Conservation (phyloP, 2,329 filamentous ascomycete genomes). For the Alternaria sp. region DNA sequence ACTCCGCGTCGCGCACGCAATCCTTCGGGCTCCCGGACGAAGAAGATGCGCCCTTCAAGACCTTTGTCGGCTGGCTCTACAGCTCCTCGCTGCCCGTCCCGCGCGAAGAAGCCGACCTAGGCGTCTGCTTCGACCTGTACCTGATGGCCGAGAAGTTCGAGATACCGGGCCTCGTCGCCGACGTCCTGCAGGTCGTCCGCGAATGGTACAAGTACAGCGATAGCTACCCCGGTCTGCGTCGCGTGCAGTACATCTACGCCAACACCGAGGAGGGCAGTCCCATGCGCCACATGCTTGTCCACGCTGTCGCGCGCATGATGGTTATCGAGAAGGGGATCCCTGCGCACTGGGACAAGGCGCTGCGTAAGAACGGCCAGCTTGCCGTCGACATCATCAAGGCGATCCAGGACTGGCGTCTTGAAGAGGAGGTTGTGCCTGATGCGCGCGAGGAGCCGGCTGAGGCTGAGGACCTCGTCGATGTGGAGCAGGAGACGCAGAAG, state of each 20-base stretch:
- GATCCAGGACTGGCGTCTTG: constrained; percentile 62
- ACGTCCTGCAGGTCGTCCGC: constrained; percentile 58
- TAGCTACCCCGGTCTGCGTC: constrained; percentile 58
- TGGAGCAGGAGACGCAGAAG: constrained; percentile 46
- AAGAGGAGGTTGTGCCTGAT: constrained; percentile 58
- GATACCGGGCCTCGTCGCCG: constrained; percentile 55
- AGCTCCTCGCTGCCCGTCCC: constrained; percentile 54
- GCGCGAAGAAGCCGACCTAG: constrained; percentile 58
- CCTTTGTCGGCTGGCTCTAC: constrained; percentile 63
- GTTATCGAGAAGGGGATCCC: constrained; percentile 59
- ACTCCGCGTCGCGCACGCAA: constrained; percentile 36
- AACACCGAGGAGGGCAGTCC: constrained; percentile 56
- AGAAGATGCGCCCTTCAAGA: constrained; percentile 58
- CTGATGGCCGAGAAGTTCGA: constrained; percentile 61
- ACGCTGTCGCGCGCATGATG: constrained; percentile 58
- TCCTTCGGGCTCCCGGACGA: constrained; percentile 59
- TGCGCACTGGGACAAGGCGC: constrained; percentile 60
- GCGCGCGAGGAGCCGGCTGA: constrained; percentile 53
- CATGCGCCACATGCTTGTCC: constrained; percentile 59
- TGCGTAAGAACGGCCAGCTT: constrained; percentile 61
- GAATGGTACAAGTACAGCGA: constrained; percentile 61
- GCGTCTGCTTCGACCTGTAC: constrained; percentile 60
- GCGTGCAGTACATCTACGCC: constrained; percentile 61
- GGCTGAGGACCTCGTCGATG: constrained; percentile 44
- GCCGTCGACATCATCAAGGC: constrained; percentile 61